These are phyloP conservation scores for Prototheca stagnorum DNA, from an alignment of 163 green algal species.

Conservation along the genomic window DNA sequence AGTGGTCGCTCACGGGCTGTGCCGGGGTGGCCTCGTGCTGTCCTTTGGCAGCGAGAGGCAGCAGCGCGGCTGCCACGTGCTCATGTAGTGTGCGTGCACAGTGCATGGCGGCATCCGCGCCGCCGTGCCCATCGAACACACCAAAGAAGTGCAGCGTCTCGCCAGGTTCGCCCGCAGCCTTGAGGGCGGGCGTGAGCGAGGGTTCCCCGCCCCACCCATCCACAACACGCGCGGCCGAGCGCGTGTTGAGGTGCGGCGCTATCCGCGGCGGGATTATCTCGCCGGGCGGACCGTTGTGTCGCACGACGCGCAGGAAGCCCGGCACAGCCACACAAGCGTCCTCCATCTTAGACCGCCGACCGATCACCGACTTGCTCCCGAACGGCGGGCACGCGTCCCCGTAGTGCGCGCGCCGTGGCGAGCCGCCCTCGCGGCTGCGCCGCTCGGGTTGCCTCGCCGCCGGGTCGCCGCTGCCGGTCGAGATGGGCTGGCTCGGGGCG, in stretches of 20 bases:
- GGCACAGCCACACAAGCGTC: conserved; percentile 61
- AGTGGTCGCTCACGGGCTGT: no score
- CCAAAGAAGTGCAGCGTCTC: conserved; percentile 89
- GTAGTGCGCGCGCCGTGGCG: neutral
- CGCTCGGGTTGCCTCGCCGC: neutral
- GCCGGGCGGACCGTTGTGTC: conserved; percentile 13
- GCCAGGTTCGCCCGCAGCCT: no score
- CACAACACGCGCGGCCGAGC: no score
- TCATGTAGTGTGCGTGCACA: conserved; percentile 67
- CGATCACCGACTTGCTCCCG: conserved; percentile 62
- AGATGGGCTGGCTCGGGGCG: neutral
- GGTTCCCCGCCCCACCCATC: no score
- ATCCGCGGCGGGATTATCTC: conserved; percentile 62
- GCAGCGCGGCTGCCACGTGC: no score
- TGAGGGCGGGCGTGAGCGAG: no score
- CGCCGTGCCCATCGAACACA: conserved; percentile 88
- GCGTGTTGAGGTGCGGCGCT: conserved; percentile 36
- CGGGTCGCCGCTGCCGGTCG: neutral
- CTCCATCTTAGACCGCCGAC: conserved; percentile 73
- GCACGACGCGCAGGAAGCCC: conserved; percentile 50
- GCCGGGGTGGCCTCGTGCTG: no score
- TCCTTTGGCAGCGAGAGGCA: no score
- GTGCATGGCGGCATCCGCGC: conserved; percentile 66
- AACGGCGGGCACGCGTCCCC: conserved; percentile 36
- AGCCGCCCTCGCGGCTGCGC: neutral